A percentile compares a stretch with the other conserved stretches of the same genome.
These are phyloP conservation scores for Mycena vulgaris DNA, from an alignment of 768 basidiomycete genomes.

Conservation along the genomic window DNA sequence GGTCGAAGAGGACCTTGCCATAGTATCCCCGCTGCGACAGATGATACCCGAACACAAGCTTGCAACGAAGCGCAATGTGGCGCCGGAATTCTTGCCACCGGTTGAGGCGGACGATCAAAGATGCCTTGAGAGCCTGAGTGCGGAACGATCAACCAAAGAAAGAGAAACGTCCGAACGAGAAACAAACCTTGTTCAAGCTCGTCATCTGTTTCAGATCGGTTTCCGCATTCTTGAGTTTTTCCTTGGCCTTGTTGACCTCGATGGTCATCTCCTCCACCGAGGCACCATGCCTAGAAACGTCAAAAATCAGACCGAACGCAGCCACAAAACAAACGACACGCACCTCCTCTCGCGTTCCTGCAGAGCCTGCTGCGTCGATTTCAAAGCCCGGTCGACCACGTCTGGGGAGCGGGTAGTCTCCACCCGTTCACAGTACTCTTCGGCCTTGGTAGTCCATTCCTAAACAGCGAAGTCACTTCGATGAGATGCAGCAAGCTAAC, in stretches of 20 bases:
- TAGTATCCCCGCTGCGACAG: conserved; percentile 90
- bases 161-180: neutral
- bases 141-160: neutral
- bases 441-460: conserved; percentile 78
- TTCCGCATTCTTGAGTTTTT: conserved; percentile 71
- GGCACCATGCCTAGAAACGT: conserved; percentile 75
- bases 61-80: conserved; percentile 91
- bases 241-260: conserved; percentile 77
- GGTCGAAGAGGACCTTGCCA: conserved; percentile 92
- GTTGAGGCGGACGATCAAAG: conserved; percentile 74
- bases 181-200: conserved; percentile 74
- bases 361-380: conserved; percentile 75
- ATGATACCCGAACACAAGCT: conserved; percentile 85
- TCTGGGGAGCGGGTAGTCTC: conserved; percentile 71
- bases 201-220: conserved; percentile 76
- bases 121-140: conserved; percentile 73
- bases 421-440: conserved; percentile 71
- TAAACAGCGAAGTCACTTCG: conserved; percentile 43
- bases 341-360: conserved; percentile 77
- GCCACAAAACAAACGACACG: conserved; percentile 30
- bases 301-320: conserved; percentile 8
- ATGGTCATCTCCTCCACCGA: conserved; percentile 83
- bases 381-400: conserved; percentile 72
- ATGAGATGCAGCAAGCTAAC: neutral
- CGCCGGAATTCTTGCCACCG: conserved; percentile 92